Conservation (phyloP, 805 yeast species). For the Tetrapisispora fleetii region DNA sequence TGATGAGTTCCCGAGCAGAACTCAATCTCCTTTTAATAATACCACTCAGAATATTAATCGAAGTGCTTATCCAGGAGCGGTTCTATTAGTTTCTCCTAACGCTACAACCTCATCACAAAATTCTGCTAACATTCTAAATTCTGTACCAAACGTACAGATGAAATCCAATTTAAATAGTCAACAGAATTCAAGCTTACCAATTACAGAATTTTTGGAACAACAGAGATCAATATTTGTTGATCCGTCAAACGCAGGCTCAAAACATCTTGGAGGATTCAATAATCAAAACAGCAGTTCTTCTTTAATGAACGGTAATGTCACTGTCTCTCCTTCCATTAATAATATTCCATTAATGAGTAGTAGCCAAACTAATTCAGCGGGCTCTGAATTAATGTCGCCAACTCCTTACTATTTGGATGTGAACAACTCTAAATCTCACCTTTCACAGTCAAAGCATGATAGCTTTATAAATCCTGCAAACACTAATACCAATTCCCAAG, state of each 20-base stretch:
- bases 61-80: constrained; percentile 36
- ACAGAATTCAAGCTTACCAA: background rate
- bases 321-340: background rate
- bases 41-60: constrained; percentile 11
- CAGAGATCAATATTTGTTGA: constrained; percentile 3
- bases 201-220: constrained; percentile 17
- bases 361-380: constrained; percentile 14
- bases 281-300: background rate
- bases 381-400: constrained; percentile 20
- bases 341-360: background rate
- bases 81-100: constrained; percentile 26
- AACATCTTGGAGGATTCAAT: background rate
- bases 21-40: constrained; percentile 21
- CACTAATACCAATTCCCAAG: constrained; percentile 2
- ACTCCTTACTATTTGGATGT: constrained; percentile 2
- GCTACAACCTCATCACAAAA: background rate
- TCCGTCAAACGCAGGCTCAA: background rate
- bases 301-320: background rate
- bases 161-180: background rate
- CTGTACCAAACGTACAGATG: background rate
- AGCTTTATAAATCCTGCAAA: constrained; percentile 3
- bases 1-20: constrained; percentile 19
- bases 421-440: background rate
- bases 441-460: background rate
- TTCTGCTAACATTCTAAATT: background rate